These are phyloP conservation scores for Bipolaris bicolor DNA, from an alignment of 2,329 filamentous ascomycete genomes.

Conservation along the genomic window DNA sequence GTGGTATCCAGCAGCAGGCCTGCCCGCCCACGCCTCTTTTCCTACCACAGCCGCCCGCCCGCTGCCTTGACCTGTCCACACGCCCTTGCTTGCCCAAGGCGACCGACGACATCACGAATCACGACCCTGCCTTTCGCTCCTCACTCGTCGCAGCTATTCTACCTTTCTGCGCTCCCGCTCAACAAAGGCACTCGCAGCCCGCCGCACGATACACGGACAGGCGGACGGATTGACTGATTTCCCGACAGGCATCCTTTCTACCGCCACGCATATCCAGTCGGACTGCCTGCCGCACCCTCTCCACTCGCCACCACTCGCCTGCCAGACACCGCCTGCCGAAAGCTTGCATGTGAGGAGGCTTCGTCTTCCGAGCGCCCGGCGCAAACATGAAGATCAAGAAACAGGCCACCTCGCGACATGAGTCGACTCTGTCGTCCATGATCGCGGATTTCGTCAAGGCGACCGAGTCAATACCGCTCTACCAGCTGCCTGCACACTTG, in stretches of 20 bases:
- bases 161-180: slow-evolving; percentile 12
- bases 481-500: slow-evolving; percentile 78
- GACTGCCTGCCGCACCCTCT: background rate
- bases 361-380: slow-evolving; percentile 45
- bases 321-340: slow-evolving; percentile 9
- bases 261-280: slow-evolving; percentile 5
- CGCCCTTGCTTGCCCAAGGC: slow-evolving; percentile 2
- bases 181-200: slow-evolving; percentile 22
- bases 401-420: slow-evolving; percentile 60
- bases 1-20: slow-evolving; percentile 32
- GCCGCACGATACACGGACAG: slow-evolving; percentile 1
- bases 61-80: background rate
- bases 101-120: slow-evolving; percentile 2
- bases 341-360: slow-evolving; percentile 44
- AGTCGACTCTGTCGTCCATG: slow-evolving; percentile 73
- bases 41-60: slow-evolving; percentile 19
- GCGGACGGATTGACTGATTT: background rate
- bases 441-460: slow-evolving; percentile 79
- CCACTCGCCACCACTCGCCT: background rate
- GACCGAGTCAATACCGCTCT: slow-evolving; percentile 71
- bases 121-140: slow-evolving; percentile 12
- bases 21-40: slow-evolving; percentile 25
- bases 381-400: slow-evolving; percentile 63
- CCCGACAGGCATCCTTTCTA: background rate
- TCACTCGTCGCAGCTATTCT: slow-evolving; percentile 6